phyloP scores from a whole-genome alignment of 495 filamentous ascomycete species.

The Daldinia concentrica region DNA sequence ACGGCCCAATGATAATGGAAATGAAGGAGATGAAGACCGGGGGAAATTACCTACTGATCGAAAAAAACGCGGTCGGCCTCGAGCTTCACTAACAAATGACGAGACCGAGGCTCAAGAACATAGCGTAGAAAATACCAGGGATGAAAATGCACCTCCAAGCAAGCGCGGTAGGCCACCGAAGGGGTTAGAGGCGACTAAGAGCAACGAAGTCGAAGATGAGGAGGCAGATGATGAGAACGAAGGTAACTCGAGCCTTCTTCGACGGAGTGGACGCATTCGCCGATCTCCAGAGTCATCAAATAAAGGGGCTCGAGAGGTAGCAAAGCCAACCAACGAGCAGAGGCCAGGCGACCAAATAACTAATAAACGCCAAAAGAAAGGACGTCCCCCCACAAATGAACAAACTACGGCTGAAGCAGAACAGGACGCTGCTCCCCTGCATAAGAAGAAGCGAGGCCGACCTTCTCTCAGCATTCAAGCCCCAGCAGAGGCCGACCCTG shows the following conservation, averaged over 20 bases:
- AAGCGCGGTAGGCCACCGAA: constrained; percentile 39
- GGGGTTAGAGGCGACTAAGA: constrained; percentile 9
- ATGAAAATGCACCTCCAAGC: constrained; percentile 17
- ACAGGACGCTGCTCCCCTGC: constrained; percentile 10
- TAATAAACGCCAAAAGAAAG: constrained; percentile 25
- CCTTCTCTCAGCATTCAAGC: constrained; percentile 36
- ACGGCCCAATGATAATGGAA: not conserved
- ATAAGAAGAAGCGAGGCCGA: constrained; percentile 38
- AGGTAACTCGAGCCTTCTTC: constrained; percentile 39
- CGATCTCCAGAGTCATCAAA: constrained; percentile 12
- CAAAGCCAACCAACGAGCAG: constrained; percentile 11
- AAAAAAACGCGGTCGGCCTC: constrained; percentile 26
- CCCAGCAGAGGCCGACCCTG: constrained; percentile 12
- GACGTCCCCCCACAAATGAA: constrained; percentile 9
- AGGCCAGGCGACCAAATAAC: not conserved
- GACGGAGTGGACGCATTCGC: constrained; percentile 39
- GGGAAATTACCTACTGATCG: not conserved
- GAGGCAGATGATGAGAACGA: constrained; percentile 45
- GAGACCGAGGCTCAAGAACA: constrained; percentile 29
- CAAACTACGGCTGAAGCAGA: constrained; percentile 13
- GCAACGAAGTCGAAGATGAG: constrained; percentile 24
- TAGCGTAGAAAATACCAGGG: not conserved
- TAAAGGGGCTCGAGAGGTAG: constrained; percentile 3
- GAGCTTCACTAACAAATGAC: constrained; percentile 18
- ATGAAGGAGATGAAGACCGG: not conserved